Conservation (phyloP, 164 flowering plant species). For the Magnolia officinalis region DNA sequence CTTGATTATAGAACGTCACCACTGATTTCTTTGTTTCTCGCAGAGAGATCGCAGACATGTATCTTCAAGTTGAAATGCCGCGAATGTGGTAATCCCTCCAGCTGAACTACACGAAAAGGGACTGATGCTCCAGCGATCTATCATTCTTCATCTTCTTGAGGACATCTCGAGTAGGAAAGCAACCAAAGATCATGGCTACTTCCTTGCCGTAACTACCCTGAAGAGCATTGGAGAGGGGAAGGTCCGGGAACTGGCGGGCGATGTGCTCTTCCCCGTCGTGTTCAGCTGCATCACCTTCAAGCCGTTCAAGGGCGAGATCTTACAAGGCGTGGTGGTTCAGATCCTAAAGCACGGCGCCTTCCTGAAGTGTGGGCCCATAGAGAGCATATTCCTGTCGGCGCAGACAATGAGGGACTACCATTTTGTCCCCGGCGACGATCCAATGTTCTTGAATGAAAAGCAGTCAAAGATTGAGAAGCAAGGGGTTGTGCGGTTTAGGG, state of each 20-base stretch:
- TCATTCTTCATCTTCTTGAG: constrained; percentile 48
- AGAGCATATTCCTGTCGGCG: constrained; percentile 48
- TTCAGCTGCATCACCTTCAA: constrained; percentile 67
- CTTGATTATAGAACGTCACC: neutral
- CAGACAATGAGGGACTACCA: constrained; percentile 58
- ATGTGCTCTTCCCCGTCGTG: constrained; percentile 67
- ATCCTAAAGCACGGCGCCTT: constrained; percentile 70
- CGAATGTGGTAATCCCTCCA: constrained; percentile 26
- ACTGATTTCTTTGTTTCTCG: neutral
- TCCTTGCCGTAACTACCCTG: constrained; percentile 49
- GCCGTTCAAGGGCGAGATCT: constrained; percentile 59
- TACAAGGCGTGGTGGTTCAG: constrained; percentile 53
- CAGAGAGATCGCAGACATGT: constrained; percentile 15
- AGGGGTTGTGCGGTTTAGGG: constrained; percentile 23
- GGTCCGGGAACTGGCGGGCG: constrained; percentile 51
- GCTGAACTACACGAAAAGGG: constrained; percentile 20
- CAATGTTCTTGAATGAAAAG: constrained; percentile 51
- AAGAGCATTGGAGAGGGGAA: constrained; percentile 60
- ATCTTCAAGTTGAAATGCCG: constrained; percentile 21
- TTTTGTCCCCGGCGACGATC: constrained; percentile 60
- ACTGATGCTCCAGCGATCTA: constrained; percentile 46
- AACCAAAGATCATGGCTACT: constrained; percentile 62
- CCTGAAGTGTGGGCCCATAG: constrained; percentile 66
- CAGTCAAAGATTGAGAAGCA: constrained; percentile 51
- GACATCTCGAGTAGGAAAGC: constrained; percentile 56